Evolutionary conservation across 2,329 filamentous ascomycete genomes (phyloP).

Genomic region (Stagonosporopsis vannaccii): DNA sequence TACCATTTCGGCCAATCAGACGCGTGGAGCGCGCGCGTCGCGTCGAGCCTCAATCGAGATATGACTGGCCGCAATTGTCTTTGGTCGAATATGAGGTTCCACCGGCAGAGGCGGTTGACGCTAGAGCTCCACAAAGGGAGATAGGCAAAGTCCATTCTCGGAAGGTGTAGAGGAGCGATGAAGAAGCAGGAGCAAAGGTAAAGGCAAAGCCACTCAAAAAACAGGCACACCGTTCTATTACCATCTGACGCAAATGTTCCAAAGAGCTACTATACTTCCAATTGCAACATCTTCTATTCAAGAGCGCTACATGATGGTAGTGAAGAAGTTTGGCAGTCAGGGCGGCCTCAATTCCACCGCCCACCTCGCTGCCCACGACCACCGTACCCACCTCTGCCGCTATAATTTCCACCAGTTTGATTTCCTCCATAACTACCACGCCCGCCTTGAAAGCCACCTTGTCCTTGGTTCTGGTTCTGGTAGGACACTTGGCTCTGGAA

Average conservation of each 20-base stretch:
- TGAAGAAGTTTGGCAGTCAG: background rate
- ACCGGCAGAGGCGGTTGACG: background rate
- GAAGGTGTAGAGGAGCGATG: background rate
- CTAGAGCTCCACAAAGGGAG: background rate
- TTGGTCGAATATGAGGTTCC: no score
- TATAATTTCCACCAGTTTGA: conserved; percentile 24
- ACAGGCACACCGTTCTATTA: background rate
- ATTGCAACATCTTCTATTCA: background rate
- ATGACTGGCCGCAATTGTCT: background rate
- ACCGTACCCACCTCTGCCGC: conserved; percentile 26
- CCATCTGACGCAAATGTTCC: background rate
- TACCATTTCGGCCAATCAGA: conserved; percentile 20
- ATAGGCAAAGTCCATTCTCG: background rate
- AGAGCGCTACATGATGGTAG: background rate
- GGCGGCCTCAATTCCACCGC: conserved; percentile 15
- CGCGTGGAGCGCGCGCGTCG: conserved; percentile 13
- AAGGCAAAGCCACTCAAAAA: background rate
- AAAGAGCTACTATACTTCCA: background rate
- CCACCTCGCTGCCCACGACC: conserved; percentile 29
- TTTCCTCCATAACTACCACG: conserved; percentile 27
- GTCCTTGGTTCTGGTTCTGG: conserved; percentile 17
- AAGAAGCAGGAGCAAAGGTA: background rate
- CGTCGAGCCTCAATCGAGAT: background rate
- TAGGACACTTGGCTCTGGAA: conserved; percentile 13
- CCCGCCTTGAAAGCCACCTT: conserved; percentile 24